Evolutionary conservation across 164 flowering plant genomes (phyloP).

Genomic region (Protea cynaroides): DNA sequence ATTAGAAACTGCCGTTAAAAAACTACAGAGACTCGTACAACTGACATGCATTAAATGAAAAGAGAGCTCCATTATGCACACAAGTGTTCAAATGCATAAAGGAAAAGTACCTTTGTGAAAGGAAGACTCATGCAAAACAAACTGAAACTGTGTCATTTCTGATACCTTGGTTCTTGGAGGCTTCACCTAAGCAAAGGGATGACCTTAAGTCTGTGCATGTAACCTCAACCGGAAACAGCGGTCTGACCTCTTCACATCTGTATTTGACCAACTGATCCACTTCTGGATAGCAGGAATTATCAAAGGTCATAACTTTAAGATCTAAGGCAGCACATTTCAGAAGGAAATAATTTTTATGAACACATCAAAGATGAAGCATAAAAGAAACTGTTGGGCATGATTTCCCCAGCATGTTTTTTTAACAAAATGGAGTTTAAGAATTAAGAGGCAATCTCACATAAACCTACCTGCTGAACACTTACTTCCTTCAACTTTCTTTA

Average conservation of each 20-base stretch:
- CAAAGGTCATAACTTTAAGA: background rate
- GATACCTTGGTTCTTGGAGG: constrained; percentile 29
- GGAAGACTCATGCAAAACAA: constrained; percentile 1
- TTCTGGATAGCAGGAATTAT: constrained; percentile 17
- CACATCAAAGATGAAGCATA: background rate
- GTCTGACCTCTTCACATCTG: constrained; percentile 13
- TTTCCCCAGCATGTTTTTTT: background rate
- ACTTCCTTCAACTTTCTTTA: constrained; percentile 20
- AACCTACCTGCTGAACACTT: constrained; percentile 23
- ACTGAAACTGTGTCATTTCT: background rate
- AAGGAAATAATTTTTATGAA: background rate
- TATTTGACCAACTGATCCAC: constrained; percentile 9
- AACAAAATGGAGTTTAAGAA: background rate
- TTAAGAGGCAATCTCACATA: background rate
- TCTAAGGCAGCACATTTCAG: background rate
- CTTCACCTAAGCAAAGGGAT: constrained; percentile 17
- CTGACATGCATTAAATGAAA: too few relatives aligned
- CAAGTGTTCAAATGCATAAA: background rate
- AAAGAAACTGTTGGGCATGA: background rate
- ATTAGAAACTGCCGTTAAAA: background rate
- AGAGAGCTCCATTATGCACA: background rate
- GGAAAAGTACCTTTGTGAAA: background rate
- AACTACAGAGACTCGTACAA: too few relatives aligned
- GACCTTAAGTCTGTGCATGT: constrained; percentile 20
- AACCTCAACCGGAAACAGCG: constrained; percentile 16